Base-by-base conservation (phyloP, 2,329 filamentous ascomycete species). In the Cryphonectria carpinicola region DNA sequence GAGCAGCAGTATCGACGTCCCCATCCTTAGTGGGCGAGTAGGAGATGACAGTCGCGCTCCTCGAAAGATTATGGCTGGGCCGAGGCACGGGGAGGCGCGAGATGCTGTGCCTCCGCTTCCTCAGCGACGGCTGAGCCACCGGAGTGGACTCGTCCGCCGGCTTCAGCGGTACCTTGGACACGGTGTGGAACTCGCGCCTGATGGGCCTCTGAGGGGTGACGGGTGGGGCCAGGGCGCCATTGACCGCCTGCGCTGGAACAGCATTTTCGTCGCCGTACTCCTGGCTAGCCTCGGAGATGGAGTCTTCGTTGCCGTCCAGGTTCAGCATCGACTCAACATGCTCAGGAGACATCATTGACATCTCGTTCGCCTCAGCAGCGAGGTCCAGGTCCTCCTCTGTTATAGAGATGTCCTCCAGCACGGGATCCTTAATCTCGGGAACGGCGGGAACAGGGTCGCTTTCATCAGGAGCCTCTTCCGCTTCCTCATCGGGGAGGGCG, bases 161-260 rank as follows among this genome's bases (percentile, higher is more conserved):
- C 79, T 93, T 93, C 56, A 95, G 81, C 1, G 92, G 92, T 5
- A 95, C 89, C 80, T 94, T 95, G 37, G 91, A 92, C 0, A 93
- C 89, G 0, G 93, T 95, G 78, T 92, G 88, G 73, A 91, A 88
- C n/a, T 85, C 83, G 69, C 84, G 84, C n/a, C 79, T 81, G n/a
- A 84, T 76, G 0, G 81, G 80, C 22, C 88, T 85, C 65, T 85
- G 81, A 0, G 90, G 90, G 1, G 90, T 92, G 10, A 84, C 81
- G 1, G 87, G 88, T 2, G 79, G 78, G 1, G 82, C 79, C 4
- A 52, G 52, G 2, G 52, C 64, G 25, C 68, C 66, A 13, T 41
- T 56, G 56, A 69, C 77, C 49, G 71, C 77, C 71, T 75, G 70
- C 22, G 74, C 71, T 4, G 86, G 89, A 13, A 88, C 79, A 41